Percentiles rank a stretch among this genome's conserved stretches.
These are phyloP conservation scores for Rhodofomes roseus DNA, from an alignment of 1,284 basidiomycete species.

Conservation along the genomic window DNA sequence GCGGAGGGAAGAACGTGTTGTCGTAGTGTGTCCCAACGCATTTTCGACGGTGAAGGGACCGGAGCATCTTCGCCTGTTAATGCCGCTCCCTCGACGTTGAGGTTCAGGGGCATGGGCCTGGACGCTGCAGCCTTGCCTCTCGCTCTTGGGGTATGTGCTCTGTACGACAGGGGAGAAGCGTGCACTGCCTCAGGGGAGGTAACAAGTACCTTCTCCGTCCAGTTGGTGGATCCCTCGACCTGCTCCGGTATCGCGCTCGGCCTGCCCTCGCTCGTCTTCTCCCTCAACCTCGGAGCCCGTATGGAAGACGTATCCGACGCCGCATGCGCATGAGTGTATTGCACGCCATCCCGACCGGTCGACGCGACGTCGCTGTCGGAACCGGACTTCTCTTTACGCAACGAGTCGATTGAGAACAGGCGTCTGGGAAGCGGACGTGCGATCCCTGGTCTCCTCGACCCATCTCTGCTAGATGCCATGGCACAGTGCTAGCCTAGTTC, in stretches of 20 bases:
- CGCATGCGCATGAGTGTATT: not conserved
- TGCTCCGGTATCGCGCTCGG: not conserved
- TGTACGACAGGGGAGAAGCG: not conserved
- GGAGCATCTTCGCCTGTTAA: slow-evolving; percentile 6
- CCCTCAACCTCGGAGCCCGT: not conserved
- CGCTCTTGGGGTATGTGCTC: slow-evolving; percentile 7
- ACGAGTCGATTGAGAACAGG: slow-evolving; percentile 33
- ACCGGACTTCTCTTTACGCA: slow-evolving; percentile 22
- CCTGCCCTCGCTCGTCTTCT: not conserved
- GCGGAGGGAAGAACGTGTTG: slow-evolving; percentile 43
- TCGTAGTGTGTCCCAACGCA: slow-evolving; percentile 52
- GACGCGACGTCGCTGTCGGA: slow-evolving; percentile 18
- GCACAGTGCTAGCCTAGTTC: not conserved
- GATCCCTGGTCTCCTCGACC: slow-evolving; percentile 26
- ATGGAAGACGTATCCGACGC: slow-evolving; percentile 11
- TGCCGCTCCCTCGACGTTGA: slow-evolving; percentile 2
- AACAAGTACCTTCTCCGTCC: slow-evolving; percentile 17
- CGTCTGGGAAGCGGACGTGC: slow-evolving; percentile 28
- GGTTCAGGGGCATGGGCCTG: slow-evolving; percentile 12
- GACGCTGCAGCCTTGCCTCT: slow-evolving; percentile 1
- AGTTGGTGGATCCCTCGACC: slow-evolving; percentile 1
- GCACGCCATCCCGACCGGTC: slow-evolving; percentile 2
- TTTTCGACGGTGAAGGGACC: slow-evolving; percentile 36
- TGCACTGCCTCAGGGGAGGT: slow-evolving; percentile 15
- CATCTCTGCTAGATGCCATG: not conserved